Conservation (phyloP, 768 basidiomycete genomes). For the Phylloporus sp. region DNA sequence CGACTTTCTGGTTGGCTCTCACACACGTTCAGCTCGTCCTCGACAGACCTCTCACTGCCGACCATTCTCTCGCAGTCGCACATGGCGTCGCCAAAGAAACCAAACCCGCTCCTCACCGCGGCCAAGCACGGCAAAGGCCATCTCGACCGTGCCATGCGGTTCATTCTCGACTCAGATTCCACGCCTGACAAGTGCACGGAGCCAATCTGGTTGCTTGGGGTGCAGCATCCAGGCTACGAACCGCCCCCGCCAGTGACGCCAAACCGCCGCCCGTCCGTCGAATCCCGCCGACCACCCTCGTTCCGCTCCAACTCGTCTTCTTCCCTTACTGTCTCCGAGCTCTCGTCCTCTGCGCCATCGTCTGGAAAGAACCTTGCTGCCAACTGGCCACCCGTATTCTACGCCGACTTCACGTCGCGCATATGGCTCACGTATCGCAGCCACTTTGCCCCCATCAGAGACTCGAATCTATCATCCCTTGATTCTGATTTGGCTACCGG, state of each 20-base stretch:
- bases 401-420: conserved; percentile 82
- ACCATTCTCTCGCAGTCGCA: conserved; percentile 50
- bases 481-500: conserved; percentile 33
- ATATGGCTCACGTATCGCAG: conserved; percentile 93
- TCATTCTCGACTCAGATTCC: conserved; percentile 88
- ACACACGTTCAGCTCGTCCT: conserved; percentile 69
- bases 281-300: conserved; percentile 40
- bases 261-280: conserved; percentile 37
- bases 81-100: conserved; percentile 42
- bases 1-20: conserved; percentile 80
- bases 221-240: conserved; percentile 75
- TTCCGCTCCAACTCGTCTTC: conserved; percentile 45
- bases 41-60: conserved; percentile 69
- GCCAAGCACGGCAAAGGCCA: conserved; percentile 74
- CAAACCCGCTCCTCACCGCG: conserved; percentile 56
- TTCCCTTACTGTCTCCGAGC: conserved; percentile 32
- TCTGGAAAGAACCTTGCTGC: conserved; percentile 30
- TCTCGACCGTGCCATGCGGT: conserved; percentile 80
- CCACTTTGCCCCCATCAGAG: conserved; percentile 78
- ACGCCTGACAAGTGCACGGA: conserved; percentile 78
- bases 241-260: conserved; percentile 28
- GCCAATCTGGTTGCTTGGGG: conserved; percentile 87
- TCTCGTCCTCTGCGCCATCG: conserved; percentile 36
- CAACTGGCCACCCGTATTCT: conserved; percentile 80
- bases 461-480: conserved; percentile 46